Base-by-base conservation (phyloP, 129 eudicot genomes). In the carrot (Daucus carota) region DNA sequence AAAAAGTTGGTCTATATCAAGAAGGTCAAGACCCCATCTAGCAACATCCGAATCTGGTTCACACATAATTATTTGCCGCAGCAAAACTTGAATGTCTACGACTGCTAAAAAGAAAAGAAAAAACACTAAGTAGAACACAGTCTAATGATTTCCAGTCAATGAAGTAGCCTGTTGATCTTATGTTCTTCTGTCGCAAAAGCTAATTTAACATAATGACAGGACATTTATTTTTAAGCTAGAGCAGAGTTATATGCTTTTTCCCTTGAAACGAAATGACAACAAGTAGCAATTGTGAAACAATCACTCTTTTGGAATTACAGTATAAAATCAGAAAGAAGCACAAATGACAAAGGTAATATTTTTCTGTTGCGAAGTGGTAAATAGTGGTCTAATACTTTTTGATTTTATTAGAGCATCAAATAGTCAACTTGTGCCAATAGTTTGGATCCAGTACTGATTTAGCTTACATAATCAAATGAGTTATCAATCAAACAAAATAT, bases 31-130 rank as follows among this genome's bases (percentile, higher is more conserved):
- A 63, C 90, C 90, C 97, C 96, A 89, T 14, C 73, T 75, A 63
- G 81, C 81, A 76, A 88, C 87, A 84, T 92, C 97, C 41, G 88
- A 72, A 81, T 90, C 93, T 70, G 86, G 91, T 70, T 87, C 90
- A 40, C 79, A 82, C 91, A 86, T 89, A 73, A 57, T 70, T 81
- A 72, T 73, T 69, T 77, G 46, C 57, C 44, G 47, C 15, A 6
- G 54, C 44, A 72, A 79, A 32, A 32, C 60, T 38, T 38, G 47
- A 46, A 73, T 38, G 50, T 20, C 41, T 50, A 33, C 73, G 66
- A 63, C 47, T 48, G 48, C 77, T 26, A 70, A 13, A 42, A 70
- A 77, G 8, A 47, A 47, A 22, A 6, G 6, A 22, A 20, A 7
- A 54, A 54, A 22, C 63, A 54, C 63, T n/a, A 74, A 26, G 2